Evolutionary conservation across 805 yeast species (phyloP), one percentile per base, ranked within the genome.

Genomic region (Pichia kluyveri): DNA sequence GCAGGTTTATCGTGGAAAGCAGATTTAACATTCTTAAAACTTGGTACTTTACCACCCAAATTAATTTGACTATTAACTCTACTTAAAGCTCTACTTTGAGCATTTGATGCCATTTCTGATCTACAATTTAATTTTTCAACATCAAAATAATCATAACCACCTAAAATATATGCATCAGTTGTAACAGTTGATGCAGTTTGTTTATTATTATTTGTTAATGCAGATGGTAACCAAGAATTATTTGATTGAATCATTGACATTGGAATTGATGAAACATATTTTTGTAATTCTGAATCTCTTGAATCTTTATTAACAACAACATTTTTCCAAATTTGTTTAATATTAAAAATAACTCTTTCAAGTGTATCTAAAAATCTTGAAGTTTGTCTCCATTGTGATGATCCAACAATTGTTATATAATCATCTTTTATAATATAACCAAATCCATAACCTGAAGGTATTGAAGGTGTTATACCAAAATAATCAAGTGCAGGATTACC

Each of bases 101-200:
- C 47, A n/a, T 55, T 58, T 5, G 68, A 61, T 30, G 51, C 54
- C 14, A 57, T 27, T 15, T 55, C 68, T 1, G 80, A 75, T 55
- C 79, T 69, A 27, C 70, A 66, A 41, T 70, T 72, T 40, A 77
- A 69, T 14, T 76, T 79, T 3, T 76, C 79, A 62, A 77, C 75
- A 58, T 78, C 82, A 52, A 78, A 78, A 54, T 77, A 78, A 39
- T 80, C 82, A 55, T 78, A 78, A 3, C 82, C 83, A 32, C 83
- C 83, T 46, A 78, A 60, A 64, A 74, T 55, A 59, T 68, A 54
- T 53, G 67, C 53, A 51, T 63, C 58, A 31, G 50, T 37, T 8
- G 45, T 26, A 26, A 30, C 31, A 8, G 41, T 15, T 27, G 18
- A 18, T 30, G 50, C 11, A 34, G 30, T 15, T 6, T 32, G 12